Base-by-base conservation (phyloP, 768 basidiomycete species). In the Serendipita vermifera region DNA sequence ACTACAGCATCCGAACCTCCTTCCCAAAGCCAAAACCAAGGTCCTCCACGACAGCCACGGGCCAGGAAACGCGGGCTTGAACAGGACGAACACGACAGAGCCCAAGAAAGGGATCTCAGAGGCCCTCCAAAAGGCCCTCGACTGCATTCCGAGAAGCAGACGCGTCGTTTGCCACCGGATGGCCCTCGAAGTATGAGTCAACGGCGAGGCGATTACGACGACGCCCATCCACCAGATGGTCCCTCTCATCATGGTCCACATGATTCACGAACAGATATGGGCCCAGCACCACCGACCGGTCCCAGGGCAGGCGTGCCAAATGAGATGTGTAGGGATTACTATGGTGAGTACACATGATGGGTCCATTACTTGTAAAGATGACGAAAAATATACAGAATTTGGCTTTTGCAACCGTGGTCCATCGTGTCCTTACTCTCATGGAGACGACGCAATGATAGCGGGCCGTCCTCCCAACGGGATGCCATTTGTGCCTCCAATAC, bases 391-490 rank as follows among this genome's bases (percentile, higher is more conserved):
- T 51, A 5, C 61, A 97, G 93, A 93, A 65, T 82, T 82, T 58
- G 93, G 93, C 1, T 96, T 83, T 70, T 98, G 93, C 63, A 79
- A 87, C 36, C 81, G 91, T 31, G 93, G 93, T 43, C 82, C 78
- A 17, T 77, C 77, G 59, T 98, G 93, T 75, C 91, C 89, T 65
- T 97, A 81, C 69, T 90, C 87, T 59, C 93, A 98, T 63, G 90
- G 87, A 33, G 87, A 89, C 1, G 88, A 93, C 65, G 86, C 88
- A 3, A 67, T 70, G 11, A 40, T 54, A 14, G 55, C 61, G n/a
- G 29, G 13, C 20, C 29, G 80, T 87, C 51, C 72, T 87, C 6
- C 87, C 85, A 0, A 78, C 76, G 29, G 53, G 0, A 82, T 58
- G 54, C 51, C 56, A 20, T 71, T 71, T 6, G 64, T 64, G 6